Evolutionary conservation across 805 yeast species (phyloP), one percentile per base, ranked within the genome.

Genomic region (Ogataea haglerorum): DNA sequence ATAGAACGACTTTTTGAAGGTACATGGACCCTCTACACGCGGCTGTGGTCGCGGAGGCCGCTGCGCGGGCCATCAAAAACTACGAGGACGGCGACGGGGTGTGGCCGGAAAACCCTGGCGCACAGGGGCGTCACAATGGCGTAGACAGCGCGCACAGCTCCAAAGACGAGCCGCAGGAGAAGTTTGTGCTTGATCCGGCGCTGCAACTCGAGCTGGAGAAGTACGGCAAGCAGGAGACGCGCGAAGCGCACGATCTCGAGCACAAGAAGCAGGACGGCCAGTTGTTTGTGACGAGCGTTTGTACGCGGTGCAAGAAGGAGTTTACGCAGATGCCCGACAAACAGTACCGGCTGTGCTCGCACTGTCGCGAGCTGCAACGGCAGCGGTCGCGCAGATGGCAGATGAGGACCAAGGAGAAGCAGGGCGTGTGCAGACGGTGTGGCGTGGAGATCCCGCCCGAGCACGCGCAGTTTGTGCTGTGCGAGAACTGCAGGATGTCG

Each of bases 351-450:
- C 61, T 79, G 38, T 81, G 87, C 54, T 72, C 72, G 22, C 85
- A 78, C 53, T 81, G 87, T 54, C 70, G 86, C 26, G 80, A 74
- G 36, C 58, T 78, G 35, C 87, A 81, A 55, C 60, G 86, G 36
- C 78, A 77, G 54, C 60, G 86, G 45, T 72, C 80, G 5, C 63
- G 81, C 45, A 64, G 83, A 46, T 81, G 86, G 86, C 85, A 80
- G 53, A 63, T 66, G 54, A 73, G 72, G 47, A 79, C 83, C 4
- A 78, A 75, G 49, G 71, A 69, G 47, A 80, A 76, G 48, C 69
- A 65, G 21, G 85, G 85, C 7, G 82, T 77, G 4, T 80, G 87
- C 53, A 67, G 83, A 37, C 62, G 87, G 36, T 80, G 87, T 63
- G 86, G 85, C 8, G 58, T 68, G 7, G 65, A 62, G 7, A 75